Evolutionary conservation across 1,139 yeast genomes (phyloP).

Genomic region (Magnusiomyces fungicola): DNA sequence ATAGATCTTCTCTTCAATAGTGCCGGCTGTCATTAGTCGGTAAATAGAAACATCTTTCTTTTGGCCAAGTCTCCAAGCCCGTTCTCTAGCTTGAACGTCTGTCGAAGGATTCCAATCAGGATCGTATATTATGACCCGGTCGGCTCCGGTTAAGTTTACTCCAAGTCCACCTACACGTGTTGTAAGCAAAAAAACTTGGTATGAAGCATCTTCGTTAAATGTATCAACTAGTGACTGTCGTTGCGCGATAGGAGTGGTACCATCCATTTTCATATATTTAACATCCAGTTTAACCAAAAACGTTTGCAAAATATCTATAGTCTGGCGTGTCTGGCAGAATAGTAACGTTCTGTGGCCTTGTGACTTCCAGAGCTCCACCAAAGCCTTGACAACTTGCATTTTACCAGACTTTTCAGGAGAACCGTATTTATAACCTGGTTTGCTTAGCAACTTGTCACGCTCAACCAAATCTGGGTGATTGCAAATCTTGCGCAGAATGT

Average conservation of each 20-base stretch:
- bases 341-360: constrained; percentile 74
- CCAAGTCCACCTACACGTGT: constrained; percentile 97
- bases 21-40: constrained; percentile 86
- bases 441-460: constrained; percentile 40
- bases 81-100: constrained; percentile 90
- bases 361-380: constrained; percentile 66
- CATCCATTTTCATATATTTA: constrained; percentile 82
- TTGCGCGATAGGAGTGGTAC: constrained; percentile 70
- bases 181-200: constrained; percentile 68
- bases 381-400: constrained; percentile 76
- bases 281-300: constrained; percentile 43
- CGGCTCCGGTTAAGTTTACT: constrained; percentile 90
- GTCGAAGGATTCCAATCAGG: constrained; percentile 99
- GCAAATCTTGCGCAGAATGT: constrained; percentile 81
- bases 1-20: constrained; percentile 93
- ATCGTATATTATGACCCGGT: constrained; percentile 85
- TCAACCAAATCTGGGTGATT: constrained; percentile 90
- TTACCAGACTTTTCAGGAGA: constrained; percentile 74
- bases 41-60: constrained; percentile 90
- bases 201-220: constrained; percentile 56
- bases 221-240: constrained; percentile 75
- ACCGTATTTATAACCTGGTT: constrained; percentile 49
- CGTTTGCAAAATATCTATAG: constrained; percentile 78
- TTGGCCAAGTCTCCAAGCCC: constrained; percentile 97
- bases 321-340: constrained; percentile 88